phyloP scores from a whole-genome alignment of 768 basidiomycete genomes.

The Rhodotorula paludigena region DNA sequence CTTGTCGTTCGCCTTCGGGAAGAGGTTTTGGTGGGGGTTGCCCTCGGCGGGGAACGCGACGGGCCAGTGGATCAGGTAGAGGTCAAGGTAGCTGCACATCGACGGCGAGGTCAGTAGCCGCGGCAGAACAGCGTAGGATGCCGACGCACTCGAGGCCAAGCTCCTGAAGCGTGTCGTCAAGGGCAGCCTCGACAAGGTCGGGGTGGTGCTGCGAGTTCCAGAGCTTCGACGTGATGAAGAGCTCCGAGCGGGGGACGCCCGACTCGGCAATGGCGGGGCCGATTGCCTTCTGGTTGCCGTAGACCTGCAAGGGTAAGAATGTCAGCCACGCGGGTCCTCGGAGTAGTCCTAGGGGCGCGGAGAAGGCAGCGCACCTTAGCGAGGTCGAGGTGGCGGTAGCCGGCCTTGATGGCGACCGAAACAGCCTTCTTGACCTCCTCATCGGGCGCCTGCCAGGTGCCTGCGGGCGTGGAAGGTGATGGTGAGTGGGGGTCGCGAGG shows the following conservation, averaged over 20 bases:
- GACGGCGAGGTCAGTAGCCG: not conserved
- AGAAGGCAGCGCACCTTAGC: conserved; percentile 48
- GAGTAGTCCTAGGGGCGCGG: too few species aligned
- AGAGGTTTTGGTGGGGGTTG: conserved; percentile 54
- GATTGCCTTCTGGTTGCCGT: conserved; percentile 69
- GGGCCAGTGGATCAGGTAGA: conserved; percentile 60
- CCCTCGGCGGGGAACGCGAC: conserved; percentile 55
- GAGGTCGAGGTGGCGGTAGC: conserved; percentile 78
- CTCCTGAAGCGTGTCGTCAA: conserved; percentile 68
- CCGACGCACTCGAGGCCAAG: conserved; percentile 74
- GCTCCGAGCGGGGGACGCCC: conserved; percentile 71
- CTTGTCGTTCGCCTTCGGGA: conserved; percentile 55
- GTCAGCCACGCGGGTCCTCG: too few species aligned
- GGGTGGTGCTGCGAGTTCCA: conserved; percentile 74
- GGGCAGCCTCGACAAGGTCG: conserved; percentile 63
- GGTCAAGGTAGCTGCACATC: too few species aligned
- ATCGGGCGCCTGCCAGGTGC: conserved; percentile 73
- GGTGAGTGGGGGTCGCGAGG: not conserved
- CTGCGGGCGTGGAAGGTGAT: conserved; percentile 44
- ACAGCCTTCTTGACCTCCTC: conserved; percentile 57
- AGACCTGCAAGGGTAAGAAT: conserved; percentile 47
- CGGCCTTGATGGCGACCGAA: conserved; percentile 60
- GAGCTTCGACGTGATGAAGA: conserved; percentile 65
- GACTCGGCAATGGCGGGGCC: conserved; percentile 56
- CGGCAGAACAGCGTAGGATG: too few species aligned